Evolutionary conservation across 768 basidiomycete species (phyloP).

Genomic region (Baorangia bicolor): DNA sequence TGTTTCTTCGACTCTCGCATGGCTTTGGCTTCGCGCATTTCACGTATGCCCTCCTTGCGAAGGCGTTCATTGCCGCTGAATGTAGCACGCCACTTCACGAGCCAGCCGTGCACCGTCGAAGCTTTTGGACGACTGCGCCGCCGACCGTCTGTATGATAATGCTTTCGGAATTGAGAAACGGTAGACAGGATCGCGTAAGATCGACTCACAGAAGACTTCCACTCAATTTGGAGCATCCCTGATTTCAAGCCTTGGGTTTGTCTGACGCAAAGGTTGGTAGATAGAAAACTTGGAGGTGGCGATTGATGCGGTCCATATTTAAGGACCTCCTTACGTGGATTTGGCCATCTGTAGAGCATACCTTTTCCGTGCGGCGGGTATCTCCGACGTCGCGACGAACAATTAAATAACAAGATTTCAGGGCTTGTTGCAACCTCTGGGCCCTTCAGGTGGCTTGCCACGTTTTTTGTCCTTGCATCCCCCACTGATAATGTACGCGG

Average conservation of each 20-base stretch:
- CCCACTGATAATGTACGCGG: conserved; percentile 1
- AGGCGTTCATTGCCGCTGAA: conserved; percentile 60
- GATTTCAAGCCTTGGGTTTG: not conserved
- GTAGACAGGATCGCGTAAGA: not conserved
- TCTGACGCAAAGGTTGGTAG: conserved; percentile 4
- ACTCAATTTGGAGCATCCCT: conserved; percentile 32
- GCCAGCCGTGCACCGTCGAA: conserved; percentile 72
- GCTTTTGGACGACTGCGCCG: conserved; percentile 50
- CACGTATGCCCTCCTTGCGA: conserved; percentile 66
- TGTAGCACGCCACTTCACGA: conserved; percentile 77
- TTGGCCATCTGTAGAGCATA: conserved; percentile 2
- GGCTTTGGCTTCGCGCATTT: conserved; percentile 60
- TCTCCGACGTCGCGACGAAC: conserved; percentile 13
- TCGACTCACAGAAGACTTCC: conserved; percentile 33
- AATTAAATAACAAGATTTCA: conserved; percentile 3
- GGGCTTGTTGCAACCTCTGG: not conserved
- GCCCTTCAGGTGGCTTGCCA: not conserved
- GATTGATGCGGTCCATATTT: conserved; percentile 22
- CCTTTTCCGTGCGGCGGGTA: conserved; percentile 16
- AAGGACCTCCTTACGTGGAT: conserved; percentile 14
- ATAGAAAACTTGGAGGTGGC: conserved; percentile 9
- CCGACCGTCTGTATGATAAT: conserved; percentile 37
- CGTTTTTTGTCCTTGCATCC: conserved; percentile 10
- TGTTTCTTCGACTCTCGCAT: conserved; percentile 31
- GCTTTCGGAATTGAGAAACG: conserved; percentile 15